Conservation (phyloP, 768 basidiomycete species). For the Russula earlei region DNA sequence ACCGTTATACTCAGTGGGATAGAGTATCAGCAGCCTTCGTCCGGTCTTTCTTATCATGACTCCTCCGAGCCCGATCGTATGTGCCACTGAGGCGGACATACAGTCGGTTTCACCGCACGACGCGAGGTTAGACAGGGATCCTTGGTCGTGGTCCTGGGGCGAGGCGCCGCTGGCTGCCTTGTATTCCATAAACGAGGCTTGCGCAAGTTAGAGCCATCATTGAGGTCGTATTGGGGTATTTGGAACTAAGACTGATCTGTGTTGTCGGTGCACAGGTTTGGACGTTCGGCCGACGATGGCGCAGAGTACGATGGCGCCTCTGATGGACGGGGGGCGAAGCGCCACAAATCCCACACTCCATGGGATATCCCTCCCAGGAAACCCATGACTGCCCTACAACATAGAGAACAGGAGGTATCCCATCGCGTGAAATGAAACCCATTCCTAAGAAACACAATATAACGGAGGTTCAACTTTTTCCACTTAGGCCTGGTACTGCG, state of each 20-base stretch:
- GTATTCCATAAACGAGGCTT: neutral
- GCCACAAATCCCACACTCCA: neutral
- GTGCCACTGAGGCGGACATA: constrained; percentile 5
- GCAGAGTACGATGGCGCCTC: too few species aligned
- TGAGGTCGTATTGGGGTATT: neutral
- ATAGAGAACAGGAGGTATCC: too few species aligned
- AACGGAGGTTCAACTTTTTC: too few species aligned
- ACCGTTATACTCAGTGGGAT: too few species aligned
- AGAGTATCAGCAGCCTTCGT: neutral
- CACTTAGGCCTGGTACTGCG: too few species aligned
- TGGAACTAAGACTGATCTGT: neutral
- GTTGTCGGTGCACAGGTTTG: constrained; percentile 3
- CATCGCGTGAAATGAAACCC: too few species aligned
- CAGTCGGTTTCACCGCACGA: neutral
- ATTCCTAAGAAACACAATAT: too few species aligned
- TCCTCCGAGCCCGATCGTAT: neutral
- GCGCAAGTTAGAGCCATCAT: neutral
- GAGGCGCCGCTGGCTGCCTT: neutral
- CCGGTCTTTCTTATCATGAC: neutral
- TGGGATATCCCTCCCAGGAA: too few species aligned
- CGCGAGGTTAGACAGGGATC: neutral
- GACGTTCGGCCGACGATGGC: neutral
- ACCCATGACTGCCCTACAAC: too few species aligned
- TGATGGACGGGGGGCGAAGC: too few species aligned
- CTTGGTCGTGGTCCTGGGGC: neutral